phyloP scores from a whole-genome alignment of 169 alveolate species.

The Babesia bovis region DNA sequence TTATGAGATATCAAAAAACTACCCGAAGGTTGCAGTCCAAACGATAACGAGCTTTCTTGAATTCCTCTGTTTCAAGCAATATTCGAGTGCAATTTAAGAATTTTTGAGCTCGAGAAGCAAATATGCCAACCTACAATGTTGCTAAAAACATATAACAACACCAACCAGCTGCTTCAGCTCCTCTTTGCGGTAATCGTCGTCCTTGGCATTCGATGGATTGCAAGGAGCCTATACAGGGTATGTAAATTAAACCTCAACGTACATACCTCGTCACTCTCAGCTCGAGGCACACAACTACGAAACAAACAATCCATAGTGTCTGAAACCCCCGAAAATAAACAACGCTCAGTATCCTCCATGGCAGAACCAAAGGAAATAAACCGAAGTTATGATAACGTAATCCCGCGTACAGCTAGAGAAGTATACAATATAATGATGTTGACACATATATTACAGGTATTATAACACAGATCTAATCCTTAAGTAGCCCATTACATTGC shows the following conservation, averaged over 20 bases:
- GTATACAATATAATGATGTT: no score
- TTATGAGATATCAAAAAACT: not conserved
- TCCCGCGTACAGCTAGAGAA: not conserved
- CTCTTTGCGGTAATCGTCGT: constrained; percentile 47
- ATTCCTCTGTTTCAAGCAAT: constrained; percentile 1
- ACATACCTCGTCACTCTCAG: constrained; percentile 32
- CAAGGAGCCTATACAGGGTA: not conserved
- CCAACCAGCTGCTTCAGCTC: constrained; percentile 64
- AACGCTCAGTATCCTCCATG: constrained; percentile 16
- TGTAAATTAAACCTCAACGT: not conserved
- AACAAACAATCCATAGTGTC: constrained; percentile 45
- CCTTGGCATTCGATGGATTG: constrained; percentile 1
- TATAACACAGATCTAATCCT: no score
- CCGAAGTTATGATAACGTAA: not conserved
- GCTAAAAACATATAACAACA: not conserved
- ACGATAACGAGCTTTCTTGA: constrained; percentile 31
- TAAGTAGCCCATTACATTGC: no score
- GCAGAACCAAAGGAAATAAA: not conserved
- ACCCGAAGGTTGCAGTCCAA: constrained; percentile 40
- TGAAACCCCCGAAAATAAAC: constrained; percentile 20
- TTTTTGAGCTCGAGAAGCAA: constrained; percentile 60
- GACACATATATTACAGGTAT: no score
- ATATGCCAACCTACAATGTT: constrained; percentile 48
- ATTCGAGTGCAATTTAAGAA: constrained; percentile 40
- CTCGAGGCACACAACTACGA: constrained; percentile 41